Percentiles rank a stretch among this genome's conserved stretches.
Conservation (phyloP, 176 grass and related monocot genomes). For the Dendrocalamus sinicus region DNA sequence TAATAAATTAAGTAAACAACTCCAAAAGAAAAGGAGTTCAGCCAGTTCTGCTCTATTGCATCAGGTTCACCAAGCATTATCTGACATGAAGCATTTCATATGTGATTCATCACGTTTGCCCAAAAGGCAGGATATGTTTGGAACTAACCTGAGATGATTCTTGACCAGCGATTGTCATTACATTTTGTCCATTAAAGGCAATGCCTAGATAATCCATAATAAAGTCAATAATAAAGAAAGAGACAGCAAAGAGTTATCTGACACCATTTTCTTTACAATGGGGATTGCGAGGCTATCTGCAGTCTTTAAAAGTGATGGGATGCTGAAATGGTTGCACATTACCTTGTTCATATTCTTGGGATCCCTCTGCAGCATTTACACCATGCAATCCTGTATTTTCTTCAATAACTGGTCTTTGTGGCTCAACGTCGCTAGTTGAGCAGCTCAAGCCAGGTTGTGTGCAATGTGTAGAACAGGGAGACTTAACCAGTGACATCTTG, state of each 20-base stretch:
- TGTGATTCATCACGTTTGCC: not conserved
- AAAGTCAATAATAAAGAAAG: conserved; percentile 28
- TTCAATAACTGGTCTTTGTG: conserved; percentile 19
- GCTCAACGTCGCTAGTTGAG: conserved; percentile 36
- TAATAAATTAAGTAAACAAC: conserved; percentile 40
- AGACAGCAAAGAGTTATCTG: conserved; percentile 17
- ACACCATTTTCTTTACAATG: conserved; percentile 1
- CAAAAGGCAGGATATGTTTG: conserved; percentile 24
- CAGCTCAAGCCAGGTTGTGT: conserved; percentile 23
- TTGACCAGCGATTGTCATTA: conserved; percentile 85
- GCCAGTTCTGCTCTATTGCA: not conserved
- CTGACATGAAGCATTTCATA: not conserved
- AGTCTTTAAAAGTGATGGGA: not conserved
- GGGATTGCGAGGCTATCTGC: not conserved
- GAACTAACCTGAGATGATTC: conserved; percentile 64
- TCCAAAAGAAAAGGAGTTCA: not conserved
- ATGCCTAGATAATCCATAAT: conserved; percentile 34
- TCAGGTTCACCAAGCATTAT: not conserved
- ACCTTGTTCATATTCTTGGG: conserved; percentile 44
- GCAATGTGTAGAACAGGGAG: conserved; percentile 31
- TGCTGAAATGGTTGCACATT: not conserved
- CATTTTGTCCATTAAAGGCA: conserved; percentile 48
- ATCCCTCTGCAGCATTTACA: conserved; percentile 26
- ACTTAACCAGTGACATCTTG: conserved; percentile 87
- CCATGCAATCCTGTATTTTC: conserved; percentile 34